Percentiles rank a stretch among this genome's conserved stretches.
Conservation (phyloP, 1,139 yeast species). For the Scheffersomyces cryptocercus region DNA sequence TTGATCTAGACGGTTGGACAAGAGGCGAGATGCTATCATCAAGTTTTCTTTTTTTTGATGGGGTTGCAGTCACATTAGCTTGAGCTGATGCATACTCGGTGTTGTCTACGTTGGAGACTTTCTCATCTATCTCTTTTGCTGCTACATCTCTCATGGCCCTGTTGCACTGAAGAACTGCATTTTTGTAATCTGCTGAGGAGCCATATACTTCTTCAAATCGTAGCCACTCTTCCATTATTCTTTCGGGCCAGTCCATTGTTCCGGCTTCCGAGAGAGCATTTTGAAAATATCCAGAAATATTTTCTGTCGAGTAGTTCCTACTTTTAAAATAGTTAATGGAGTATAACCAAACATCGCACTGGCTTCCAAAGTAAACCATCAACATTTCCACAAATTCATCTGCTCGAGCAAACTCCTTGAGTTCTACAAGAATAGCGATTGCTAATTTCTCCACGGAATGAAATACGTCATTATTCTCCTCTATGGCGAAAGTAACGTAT, state of each 20-base stretch:
- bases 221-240: conserved; percentile 48
- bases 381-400: conserved; percentile 26
- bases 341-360: conserved; percentile 52
- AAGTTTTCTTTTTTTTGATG: conserved; percentile 2
- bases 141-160: conserved; percentile 14
- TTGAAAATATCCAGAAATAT: conserved; percentile 28
- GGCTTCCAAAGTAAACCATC: conserved; percentile 25
- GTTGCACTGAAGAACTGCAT: conserved; percentile 22
- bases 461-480: conserved; percentile 29
- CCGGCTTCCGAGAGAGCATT: conserved; percentile 30
- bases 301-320: conserved; percentile 11
- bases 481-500: conserved; percentile 24
- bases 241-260: conserved; percentile 52
- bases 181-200: conserved; percentile 18
- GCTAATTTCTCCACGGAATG: conserved; percentile 46
- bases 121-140: conserved; percentile 5
- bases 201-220: conserved; percentile 42
- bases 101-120: conserved; percentile 1
- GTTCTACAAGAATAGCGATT: conserved; percentile 27
- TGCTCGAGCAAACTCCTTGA: conserved; percentile 28
- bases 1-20: conserved; percentile 34
- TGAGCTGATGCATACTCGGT: conserved; percentile 1
- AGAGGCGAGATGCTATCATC: not conserved
- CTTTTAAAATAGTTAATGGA: conserved; percentile 39
- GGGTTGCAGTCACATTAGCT: not conserved